Evolutionary conservation across 192 early-diverging fungal genomes (phyloP), one percentile per base, ranked within the genome.

Genomic region (Rhizophagus clarus): DNA sequence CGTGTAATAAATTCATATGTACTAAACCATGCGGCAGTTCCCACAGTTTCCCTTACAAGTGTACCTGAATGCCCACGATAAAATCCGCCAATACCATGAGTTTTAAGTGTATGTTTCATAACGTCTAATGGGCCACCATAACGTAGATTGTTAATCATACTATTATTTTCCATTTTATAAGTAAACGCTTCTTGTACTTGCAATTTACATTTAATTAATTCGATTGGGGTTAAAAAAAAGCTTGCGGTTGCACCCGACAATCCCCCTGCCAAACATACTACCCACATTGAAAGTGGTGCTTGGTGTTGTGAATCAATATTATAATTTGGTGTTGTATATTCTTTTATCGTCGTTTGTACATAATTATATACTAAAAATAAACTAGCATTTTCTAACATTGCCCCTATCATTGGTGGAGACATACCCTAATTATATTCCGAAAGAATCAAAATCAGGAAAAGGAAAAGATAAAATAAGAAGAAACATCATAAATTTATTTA

Each of bases 21-120:
- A 77, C 98, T 97, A 80, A 99, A 99, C 98, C 98, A 99, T 31
- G 92, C 94, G 14, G 91, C 96, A 29, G 96, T 95, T n/a, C 97
- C 98, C 42, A 93, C 89, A 1, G 91, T 89, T 83, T 99, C 98
- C 31, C 97, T 91, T 28, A 97, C 84, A 61, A 97, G 87, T 1
- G 97, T 99, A 8, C 91, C 93, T 22, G 94, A 76, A 82, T 94
- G 94, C 0, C 95, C 95, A 20, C 88, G 87, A 74, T 96, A 96
- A 49, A 96, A 89, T 4, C 95, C 95, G 4, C 4, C 3, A 69
- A 94, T 29, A 8, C 93, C 93, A 70, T 93, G 82, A 7, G 81
- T 80, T 61, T 85, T 82, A 61, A 93, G 28, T 24, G 89, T 85
- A 24, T 88, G 81, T 29, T 32, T n/a, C 22, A 94, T 84, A 17